phyloP scores from a whole-genome alignment of 495 filamentous ascomycete species.

The Articulospora tetracladia region DNA sequence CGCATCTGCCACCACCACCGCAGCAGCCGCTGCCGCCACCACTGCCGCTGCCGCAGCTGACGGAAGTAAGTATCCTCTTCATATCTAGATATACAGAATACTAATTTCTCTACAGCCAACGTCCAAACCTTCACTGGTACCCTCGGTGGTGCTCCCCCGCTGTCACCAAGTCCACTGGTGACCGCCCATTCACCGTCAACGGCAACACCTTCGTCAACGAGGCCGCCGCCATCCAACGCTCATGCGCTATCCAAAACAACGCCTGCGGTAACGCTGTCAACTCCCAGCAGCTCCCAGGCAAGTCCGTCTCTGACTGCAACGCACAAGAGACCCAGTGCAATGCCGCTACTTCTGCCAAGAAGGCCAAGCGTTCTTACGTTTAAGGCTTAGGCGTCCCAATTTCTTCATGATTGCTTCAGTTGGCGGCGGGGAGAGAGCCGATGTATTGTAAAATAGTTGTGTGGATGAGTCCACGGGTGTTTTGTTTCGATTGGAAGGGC shows the following conservation, averaged over 20 bases:
- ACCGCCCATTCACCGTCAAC: constrained; percentile 51
- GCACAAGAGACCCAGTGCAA: constrained; percentile 42
- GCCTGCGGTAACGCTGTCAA: constrained; percentile 53
- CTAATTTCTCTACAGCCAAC: constrained; percentile 27
- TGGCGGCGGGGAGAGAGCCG: neutral
- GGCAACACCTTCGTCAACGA: constrained; percentile 46
- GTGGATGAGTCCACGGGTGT: neutral
- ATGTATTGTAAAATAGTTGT: neutral
- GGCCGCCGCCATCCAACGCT: constrained; percentile 48
- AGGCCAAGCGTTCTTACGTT: neutral
- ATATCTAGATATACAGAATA: neutral
- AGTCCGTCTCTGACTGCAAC: constrained; percentile 42
- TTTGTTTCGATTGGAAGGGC: neutral
- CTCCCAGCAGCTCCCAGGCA: constrained; percentile 33
- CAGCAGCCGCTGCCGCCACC: constrained; percentile 27
- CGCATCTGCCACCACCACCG: constrained; percentile 6
- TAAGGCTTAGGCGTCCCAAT: neutral
- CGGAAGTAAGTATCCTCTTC: constrained; percentile 14
- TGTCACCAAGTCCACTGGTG: constrained; percentile 39
- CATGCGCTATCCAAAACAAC: constrained; percentile 54
- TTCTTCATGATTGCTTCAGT: neutral
- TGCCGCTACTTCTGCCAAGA: constrained; percentile 24
- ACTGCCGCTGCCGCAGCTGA: constrained; percentile 5
- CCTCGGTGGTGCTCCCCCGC: constrained; percentile 50
- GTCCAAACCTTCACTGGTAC: constrained; percentile 54